These are phyloP conservation scores for Teunomyces tritomae DNA, from an alignment of 805 yeast genomes.

Conservation along the genomic window DNA sequence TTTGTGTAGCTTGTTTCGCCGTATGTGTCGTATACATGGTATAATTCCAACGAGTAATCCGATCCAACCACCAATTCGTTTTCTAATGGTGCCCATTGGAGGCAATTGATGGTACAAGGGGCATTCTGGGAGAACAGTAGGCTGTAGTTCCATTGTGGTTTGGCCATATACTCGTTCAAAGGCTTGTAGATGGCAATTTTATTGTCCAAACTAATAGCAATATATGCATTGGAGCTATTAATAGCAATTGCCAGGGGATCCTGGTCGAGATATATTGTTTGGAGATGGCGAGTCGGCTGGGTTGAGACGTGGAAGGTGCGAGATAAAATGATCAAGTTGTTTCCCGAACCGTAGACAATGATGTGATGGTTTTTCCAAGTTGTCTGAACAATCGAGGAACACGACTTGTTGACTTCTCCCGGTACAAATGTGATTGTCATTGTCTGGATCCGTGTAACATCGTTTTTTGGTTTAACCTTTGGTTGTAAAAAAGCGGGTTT, in stretches of 20 bases:
- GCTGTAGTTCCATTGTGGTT: conserved; percentile 46
- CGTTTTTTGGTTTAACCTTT: not conserved
- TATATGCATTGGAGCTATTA: conserved; percentile 54
- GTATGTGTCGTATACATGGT: conserved; percentile 48
- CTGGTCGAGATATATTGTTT: conserved; percentile 67
- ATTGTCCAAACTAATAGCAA: conserved; percentile 50
- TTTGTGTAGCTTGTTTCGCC: conserved; percentile 34
- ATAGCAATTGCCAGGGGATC: conserved; percentile 71
- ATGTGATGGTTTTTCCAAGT: conserved; percentile 66
- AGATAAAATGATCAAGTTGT: conserved; percentile 59
- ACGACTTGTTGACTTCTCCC: conserved; percentile 71
- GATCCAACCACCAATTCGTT: conserved; percentile 66
- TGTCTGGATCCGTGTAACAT: not conserved
- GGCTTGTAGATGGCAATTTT: conserved; percentile 56
- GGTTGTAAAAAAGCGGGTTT: not conserved
- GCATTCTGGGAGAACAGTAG: not conserved
- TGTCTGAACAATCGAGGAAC: conserved; percentile 54
- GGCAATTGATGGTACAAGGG: conserved; percentile 33
- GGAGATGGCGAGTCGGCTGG: conserved; percentile 43
- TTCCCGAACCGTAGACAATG: conserved; percentile 81
- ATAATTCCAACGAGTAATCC: conserved; percentile 46
- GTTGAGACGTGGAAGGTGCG: not conserved
- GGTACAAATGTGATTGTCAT: conserved; percentile 76
- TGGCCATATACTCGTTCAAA: conserved; percentile 44
- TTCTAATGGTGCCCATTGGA: conserved; percentile 53